These are phyloP conservation scores for Penicillium riverlandense DNA, from an alignment of 495 filamentous ascomycete genomes.

Conservation along the genomic window DNA sequence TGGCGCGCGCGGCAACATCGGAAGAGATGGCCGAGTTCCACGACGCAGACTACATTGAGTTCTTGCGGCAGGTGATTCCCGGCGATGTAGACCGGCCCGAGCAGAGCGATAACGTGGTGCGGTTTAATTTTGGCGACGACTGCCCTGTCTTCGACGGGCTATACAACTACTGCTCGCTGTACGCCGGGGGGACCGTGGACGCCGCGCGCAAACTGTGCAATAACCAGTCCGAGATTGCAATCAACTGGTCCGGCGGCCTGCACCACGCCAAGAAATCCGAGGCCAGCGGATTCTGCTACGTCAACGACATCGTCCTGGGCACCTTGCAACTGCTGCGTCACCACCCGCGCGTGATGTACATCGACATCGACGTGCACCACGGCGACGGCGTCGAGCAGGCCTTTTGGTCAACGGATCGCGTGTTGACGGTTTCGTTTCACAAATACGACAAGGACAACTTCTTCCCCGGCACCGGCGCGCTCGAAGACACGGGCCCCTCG, in stretches of 20 bases:
- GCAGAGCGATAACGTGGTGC: conserved; percentile 31
- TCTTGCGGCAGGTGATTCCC: conserved; percentile 48
- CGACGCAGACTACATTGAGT: conserved; percentile 81
- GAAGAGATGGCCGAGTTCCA: conserved; percentile 89
- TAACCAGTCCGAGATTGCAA: conserved; percentile 85
- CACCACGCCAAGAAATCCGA: conserved; percentile 95
- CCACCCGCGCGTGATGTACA: conserved; percentile 88
- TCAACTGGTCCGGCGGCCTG: conserved; percentile 98
- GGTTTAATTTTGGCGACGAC: conserved; percentile 86
- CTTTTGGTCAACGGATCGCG: conserved; percentile 92
- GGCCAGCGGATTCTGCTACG: conserved; percentile 94
- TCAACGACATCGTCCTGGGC: conserved; percentile 96
- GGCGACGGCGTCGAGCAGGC: conserved; percentile 96
- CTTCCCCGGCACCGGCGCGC: conserved; percentile 61
- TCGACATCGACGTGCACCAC: conserved; percentile 98
- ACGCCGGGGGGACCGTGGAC: conserved; percentile 82
- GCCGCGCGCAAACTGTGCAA: conserved; percentile 84
- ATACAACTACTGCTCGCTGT: conserved; percentile 90
- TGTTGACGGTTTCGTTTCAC: conserved; percentile 94
- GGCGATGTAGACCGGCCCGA: conserved; percentile 40
- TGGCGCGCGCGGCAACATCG: conserved; percentile 70
- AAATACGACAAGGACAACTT: conserved; percentile 84
- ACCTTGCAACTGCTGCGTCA: conserved; percentile 84
- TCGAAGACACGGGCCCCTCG: conserved; percentile 51
- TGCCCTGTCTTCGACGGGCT: conserved; percentile 96